Evolutionary conservation across 257 asterid genomes (phyloP), one percentile per base, ranked within the genome.

Genomic region (Fraxinus anomala): DNA sequence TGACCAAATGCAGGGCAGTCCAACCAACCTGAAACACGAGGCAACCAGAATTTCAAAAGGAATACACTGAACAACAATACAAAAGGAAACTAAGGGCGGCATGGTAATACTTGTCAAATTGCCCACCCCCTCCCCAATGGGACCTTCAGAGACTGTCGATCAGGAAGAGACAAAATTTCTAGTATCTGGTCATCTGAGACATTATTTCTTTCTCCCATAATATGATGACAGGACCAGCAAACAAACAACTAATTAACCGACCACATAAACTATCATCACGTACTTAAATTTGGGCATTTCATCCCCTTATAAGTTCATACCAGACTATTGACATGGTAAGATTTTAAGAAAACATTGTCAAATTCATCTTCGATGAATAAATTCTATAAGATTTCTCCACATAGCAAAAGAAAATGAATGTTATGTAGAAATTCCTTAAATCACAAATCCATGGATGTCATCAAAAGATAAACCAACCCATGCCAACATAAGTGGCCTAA

Each of bases 1-100:
- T 89, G 90, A 73, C 99, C 98, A 82, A 36, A 72, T 28, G 92
- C 83, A 49, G 98, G 97, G 83, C 98, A 96, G 47, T 96, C 97
- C 88, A 96, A 82, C 99, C 99, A 96, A 79, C 99, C 99, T 96
- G 88, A 84, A 83, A 77, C 9, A 44, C 37, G 56, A 75, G 70
- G 73, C 56, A 79, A 74, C 49, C 72, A 75, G 63, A 73, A 21
- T 65, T 71, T 42, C 70, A 21, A 14, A 40, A 73, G 56, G 34
- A 73, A 73, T 33, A 63, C 33, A 63, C 1, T 63, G 33, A 63
- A 74, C 14, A 66, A 37, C 56, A 79, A 71, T n/a, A 39, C 33
- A 28, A 80, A 61, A 56, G 40, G 42, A 56, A 73, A 34, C 59
- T 79, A 61, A 68, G 30, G 36, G n/a, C 51, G 37, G 56, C 7